These are phyloP conservation scores for Agrocybe chaxingu DNA, from an alignment of 768 basidiomycete genomes.

Conservation along the genomic window DNA sequence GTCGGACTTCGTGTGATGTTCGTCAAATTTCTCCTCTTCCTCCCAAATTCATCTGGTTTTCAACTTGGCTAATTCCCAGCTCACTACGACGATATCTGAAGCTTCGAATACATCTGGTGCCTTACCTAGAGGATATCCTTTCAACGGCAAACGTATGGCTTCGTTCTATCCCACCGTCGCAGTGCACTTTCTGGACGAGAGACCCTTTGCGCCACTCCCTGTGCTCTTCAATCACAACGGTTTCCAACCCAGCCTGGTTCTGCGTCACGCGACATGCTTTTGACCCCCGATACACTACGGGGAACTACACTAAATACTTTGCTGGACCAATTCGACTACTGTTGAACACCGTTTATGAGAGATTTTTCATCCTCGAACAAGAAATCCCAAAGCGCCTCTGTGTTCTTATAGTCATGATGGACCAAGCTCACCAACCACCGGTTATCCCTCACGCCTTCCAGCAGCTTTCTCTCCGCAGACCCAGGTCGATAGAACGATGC, in stretches of 20 bases:
- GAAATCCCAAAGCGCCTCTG: conserved; percentile 82
- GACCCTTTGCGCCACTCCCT: too few relatives aligned
- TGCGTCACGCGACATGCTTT: too few relatives aligned
- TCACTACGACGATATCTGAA: background rate
- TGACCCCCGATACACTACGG: too few relatives aligned
- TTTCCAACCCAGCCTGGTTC: too few relatives aligned
- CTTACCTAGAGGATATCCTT: too few relatives aligned
- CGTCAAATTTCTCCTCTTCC: background rate
- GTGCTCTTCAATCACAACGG: too few relatives aligned
- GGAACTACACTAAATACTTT: background rate
- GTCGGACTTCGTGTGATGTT: conserved; percentile 25
- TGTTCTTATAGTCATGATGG: conserved; percentile 88
- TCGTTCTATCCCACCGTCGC: too few relatives aligned
- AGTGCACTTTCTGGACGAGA: too few relatives aligned
- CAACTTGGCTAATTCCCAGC: background rate
- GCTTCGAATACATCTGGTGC: too few relatives aligned
- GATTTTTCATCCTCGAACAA: conserved; percentile 42
- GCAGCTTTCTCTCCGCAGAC: conserved; percentile 67
- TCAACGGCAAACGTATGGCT: too few relatives aligned
- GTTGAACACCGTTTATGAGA: background rate
- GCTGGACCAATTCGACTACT: background rate
- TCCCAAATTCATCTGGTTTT: background rate
- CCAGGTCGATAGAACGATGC: conserved; percentile 77
- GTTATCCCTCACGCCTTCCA: conserved; percentile 66
- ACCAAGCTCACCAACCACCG: conserved; percentile 91